These are phyloP conservation scores for Lanzia echinophila DNA, from an alignment of 2,329 filamentous ascomycete genomes.

Conservation along the genomic window DNA sequence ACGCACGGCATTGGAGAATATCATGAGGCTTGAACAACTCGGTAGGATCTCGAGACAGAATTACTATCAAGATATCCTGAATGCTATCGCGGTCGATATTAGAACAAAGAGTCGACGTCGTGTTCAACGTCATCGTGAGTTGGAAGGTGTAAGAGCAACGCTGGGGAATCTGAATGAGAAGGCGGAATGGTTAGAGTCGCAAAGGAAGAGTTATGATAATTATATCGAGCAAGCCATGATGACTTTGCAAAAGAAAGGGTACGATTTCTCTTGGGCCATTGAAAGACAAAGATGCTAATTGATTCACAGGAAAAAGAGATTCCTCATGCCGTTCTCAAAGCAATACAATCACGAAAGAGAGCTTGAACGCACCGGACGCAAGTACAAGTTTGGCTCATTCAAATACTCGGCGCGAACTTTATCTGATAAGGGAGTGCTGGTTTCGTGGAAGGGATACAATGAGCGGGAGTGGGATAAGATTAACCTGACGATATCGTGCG, in stretches of 20 bases:
- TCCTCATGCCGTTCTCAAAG: conserved; percentile 93
- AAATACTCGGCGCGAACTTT: conserved; percentile 91
- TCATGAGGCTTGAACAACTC: conserved; percentile 78
- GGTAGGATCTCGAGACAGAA: conserved; percentile 83
- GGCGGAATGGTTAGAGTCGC: conserved; percentile 85
- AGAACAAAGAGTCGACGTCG: conserved; percentile 91
- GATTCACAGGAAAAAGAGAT: conserved; percentile 67
- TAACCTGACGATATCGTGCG: conserved; percentile 89
- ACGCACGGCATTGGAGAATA: conserved; percentile 88
- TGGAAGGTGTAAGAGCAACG: conserved; percentile 76
- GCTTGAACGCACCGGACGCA: conserved; percentile 82
- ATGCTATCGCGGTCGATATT: conserved; percentile 93
- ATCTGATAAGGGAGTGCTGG: conserved; percentile 87
- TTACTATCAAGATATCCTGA: conserved; percentile 95
- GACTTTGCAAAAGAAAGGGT: conserved; percentile 93
- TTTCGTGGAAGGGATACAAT: conserved; percentile 79
- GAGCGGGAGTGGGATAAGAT: conserved; percentile 85
- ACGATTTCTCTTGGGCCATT: conserved; percentile 29
- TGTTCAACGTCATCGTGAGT: conserved; percentile 83
- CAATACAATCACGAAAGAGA: conserved; percentile 99
- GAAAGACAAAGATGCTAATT: conserved; percentile 12
- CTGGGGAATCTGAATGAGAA: conserved; percentile 74
- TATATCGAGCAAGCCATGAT: conserved; percentile 99
- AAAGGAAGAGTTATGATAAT: conserved; percentile 96
- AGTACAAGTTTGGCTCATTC: conserved; percentile 95